Evolutionary conservation across 2,329 filamentous ascomycete species (phyloP), one percentile per base, ranked within the genome.

Genomic region (Verticillium isaacii): DNA sequence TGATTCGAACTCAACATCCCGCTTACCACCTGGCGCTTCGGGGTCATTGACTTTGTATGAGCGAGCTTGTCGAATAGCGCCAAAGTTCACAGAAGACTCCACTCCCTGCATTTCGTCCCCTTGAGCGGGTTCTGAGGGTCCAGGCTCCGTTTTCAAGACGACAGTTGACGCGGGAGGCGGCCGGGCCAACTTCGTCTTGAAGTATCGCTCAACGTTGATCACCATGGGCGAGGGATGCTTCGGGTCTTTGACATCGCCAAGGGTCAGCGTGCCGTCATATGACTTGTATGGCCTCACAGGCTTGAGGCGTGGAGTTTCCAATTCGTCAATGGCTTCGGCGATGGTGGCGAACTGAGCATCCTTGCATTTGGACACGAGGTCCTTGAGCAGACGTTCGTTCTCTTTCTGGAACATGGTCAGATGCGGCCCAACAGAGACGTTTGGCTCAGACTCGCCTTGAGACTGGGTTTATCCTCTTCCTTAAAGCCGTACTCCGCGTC

Each of bases 171-270:
- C 92, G 9, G 89, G 83, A 2, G 89, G 87, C 1, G 93, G 84
- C 64, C 85, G 85, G 8, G 92, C 92, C 32, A 89, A 78, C 75
- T 93, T 92, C 0, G 90, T 95, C 73, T 90, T 90, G 68, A 93
- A 94, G 73, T 96, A 99, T 61, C 95, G 86, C 74, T 98, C 93
- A 1, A 99, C 89, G 61, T 91, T 88, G 69, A 99, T 96, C 25
- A 83, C 85, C 69, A 97, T 77, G 1, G 93, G 90, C 17, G 88
- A 86, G 3, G 90, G 85, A 68, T 91, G 93, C 19, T 85, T 83
- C 5, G 64, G 63, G 19, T 66, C 61, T n/a, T 60, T 56, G 0
- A 88, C 84, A 67, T 97, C 86, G 4, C 95, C 95, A 2, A 99
- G 83, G 0, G 87, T 92, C 32, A 99, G 82, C 2, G 83, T 77